Evolutionary conservation across 1,284 basidiomycete species (phyloP).

Genomic region (Trichosporon sp.): DNA sequence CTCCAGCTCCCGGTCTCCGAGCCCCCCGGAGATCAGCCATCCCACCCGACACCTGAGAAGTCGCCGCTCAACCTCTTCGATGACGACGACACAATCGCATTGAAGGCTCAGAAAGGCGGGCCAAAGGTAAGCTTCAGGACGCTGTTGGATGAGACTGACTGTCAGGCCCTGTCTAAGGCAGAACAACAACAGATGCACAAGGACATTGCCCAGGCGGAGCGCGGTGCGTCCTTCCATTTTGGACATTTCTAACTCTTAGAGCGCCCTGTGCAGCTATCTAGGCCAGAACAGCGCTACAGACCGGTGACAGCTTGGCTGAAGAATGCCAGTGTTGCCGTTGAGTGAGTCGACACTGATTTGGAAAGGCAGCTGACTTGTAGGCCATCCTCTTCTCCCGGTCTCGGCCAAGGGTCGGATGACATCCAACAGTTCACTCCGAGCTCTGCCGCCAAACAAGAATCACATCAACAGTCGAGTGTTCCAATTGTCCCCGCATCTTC

Average conservation of each 20-base stretch:
- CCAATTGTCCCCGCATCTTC: slow-evolving; percentile 3
- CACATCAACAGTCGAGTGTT: not conserved
- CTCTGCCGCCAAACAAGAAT: slow-evolving; percentile 13
- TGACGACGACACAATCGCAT: slow-evolving; percentile 16
- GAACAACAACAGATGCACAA: slow-evolving; percentile 27
- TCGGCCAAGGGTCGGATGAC: slow-evolving; percentile 20
- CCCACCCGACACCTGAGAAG: not conserved
- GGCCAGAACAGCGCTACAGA: slow-evolving; percentile 17
- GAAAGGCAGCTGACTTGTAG: not conserved
- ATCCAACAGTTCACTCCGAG: slow-evolving; percentile 35
- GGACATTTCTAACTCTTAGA: slow-evolving; percentile 17
- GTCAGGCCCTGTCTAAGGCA: slow-evolving; percentile 32
- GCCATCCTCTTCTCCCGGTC: not conserved
- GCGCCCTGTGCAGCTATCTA: slow-evolving; percentile 15
- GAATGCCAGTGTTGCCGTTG: slow-evolving; percentile 14
- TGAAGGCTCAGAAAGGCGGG: not conserved
- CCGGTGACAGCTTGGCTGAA: slow-evolving; percentile 30
- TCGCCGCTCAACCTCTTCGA: slow-evolving; percentile 9
- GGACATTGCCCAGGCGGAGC: slow-evolving; percentile 30
- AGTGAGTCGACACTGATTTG: not conserved
- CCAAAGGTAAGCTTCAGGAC: not conserved
- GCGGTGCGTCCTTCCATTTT: slow-evolving; percentile 22
- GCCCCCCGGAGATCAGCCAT: not conserved
- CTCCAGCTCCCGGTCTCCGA: too few relatives aligned
- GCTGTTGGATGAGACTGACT: not conserved